Evolutionary conservation across 345 rosid species (phyloP).

Genomic region (Balakata baccata): DNA sequence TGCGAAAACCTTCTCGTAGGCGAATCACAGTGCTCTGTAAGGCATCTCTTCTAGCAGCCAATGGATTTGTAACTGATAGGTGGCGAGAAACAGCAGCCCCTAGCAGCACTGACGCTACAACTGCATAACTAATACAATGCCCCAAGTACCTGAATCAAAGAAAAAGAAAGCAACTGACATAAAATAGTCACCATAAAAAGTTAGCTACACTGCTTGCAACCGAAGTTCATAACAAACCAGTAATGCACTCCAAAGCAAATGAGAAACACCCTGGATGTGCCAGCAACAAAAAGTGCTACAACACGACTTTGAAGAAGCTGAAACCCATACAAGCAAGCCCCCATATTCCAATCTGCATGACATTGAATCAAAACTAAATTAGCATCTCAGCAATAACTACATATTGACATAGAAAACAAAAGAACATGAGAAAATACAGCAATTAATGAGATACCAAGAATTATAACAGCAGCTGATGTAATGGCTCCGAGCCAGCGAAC

Average conservation of each 20-base stretch:
- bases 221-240: conserved; percentile 63
- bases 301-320: conserved; percentile 88
- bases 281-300: conserved; percentile 87
- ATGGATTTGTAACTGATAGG: conserved; percentile 79
- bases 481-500: conserved; percentile 95
- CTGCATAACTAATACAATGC: conserved; percentile 91
- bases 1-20: conserved; percentile 92
- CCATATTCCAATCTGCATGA: conserved; percentile 92
- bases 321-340: conserved; percentile 96
- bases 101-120: conserved; percentile 90
- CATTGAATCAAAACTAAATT: conserved; percentile 20
- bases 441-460: conserved; percentile 60
- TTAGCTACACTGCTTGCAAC: background rate
- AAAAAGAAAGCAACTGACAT: conserved; percentile 16
- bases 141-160: conserved; percentile 81
- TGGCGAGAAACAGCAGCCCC: conserved; percentile 96
- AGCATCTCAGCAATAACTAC: conserved; percentile 6
- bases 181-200: conserved; percentile 16
- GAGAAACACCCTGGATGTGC: conserved; percentile 83
- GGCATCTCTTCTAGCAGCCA: conserved; percentile 97
- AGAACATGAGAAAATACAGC: conserved; percentile 12
- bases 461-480: conserved; percentile 90
- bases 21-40: conserved; percentile 92
- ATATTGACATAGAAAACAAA: conserved; percentile 10
- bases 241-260: conserved; percentile 98